Evolutionary conservation across 2,329 filamentous ascomycete species (phyloP).

Genomic region (Fusarium humuli): DNA sequence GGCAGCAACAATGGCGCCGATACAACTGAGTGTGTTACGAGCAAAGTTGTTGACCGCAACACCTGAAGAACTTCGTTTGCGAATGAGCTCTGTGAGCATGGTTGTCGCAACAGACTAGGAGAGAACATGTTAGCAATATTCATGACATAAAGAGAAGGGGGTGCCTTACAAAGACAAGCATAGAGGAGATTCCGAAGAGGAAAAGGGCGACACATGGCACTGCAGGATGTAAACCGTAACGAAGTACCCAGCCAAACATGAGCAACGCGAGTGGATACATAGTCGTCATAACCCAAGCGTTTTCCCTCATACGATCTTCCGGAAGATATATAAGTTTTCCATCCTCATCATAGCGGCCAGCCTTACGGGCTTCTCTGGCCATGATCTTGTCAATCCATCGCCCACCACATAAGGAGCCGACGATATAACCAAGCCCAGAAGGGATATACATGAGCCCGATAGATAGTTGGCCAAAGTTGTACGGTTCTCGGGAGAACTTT

Average conservation of each 20-base stretch:
- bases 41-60: constrained; percentile 87
- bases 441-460: constrained; percentile 84
- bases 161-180: constrained; percentile 77
- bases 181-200: constrained; percentile 80
- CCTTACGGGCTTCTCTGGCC: constrained; percentile 78
- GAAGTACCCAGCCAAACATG: constrained; percentile 80
- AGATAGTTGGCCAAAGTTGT: constrained; percentile 74
- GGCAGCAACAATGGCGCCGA: constrained; percentile 75
- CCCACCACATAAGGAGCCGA: constrained; percentile 76
- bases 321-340: constrained; percentile 76
- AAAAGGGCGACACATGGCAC: constrained; percentile 74
- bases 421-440: constrained; percentile 77
- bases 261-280: constrained; percentile 78
- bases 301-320: constrained; percentile 85
- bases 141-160: neutral
- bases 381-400: constrained; percentile 86
- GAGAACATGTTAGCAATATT: constrained; percentile 14
- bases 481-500: constrained; percentile 74
- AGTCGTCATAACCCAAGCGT: constrained; percentile 79
- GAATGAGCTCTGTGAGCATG: constrained; percentile 88
- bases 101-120: constrained; percentile 73
- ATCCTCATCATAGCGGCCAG: constrained; percentile 73
- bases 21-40: constrained; percentile 80
- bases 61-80: constrained; percentile 74
- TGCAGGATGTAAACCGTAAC: constrained; percentile 73